These are phyloP conservation scores for Cyberlindnera sargentensis DNA, from an alignment of 805 yeast species.

Conservation along the genomic window DNA sequence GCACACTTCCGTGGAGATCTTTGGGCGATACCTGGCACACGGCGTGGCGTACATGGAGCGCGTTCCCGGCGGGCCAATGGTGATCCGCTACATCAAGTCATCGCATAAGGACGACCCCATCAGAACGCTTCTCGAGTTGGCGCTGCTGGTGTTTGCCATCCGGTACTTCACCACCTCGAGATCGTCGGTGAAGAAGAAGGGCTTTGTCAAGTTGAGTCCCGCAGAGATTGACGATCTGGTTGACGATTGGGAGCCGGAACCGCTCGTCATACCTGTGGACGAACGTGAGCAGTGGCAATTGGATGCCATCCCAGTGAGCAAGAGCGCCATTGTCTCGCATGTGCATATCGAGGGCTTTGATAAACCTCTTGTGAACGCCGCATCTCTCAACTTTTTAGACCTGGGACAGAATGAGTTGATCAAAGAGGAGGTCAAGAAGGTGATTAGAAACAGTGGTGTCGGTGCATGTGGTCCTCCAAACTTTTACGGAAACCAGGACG, in stretches of 20 bases:
- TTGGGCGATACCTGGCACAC: slow-evolving; percentile 3
- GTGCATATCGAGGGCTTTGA: slow-evolving; percentile 20
- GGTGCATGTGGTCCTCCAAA: slow-evolving; percentile 99
- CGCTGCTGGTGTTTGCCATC: slow-evolving; percentile 73
- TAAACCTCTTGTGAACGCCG: slow-evolving; percentile 51
- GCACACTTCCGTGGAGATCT: slow-evolving; percentile 5
- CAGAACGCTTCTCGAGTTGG: slow-evolving; percentile 74
- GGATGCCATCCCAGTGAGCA: slow-evolving; percentile 53
- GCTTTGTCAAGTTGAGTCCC: slow-evolving; percentile 50
- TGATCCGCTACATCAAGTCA: slow-evolving; percentile 67
- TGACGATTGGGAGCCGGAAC: slow-evolving; percentile 90
- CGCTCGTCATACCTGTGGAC: slow-evolving; percentile 52
- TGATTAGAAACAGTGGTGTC: slow-evolving; percentile 73
- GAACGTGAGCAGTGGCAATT: slow-evolving; percentile 55
- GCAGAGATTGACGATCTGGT: slow-evolving; percentile 75
- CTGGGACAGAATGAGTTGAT: slow-evolving; percentile 44
- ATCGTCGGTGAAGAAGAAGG: slow-evolving; percentile 68
- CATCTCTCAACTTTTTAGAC: slow-evolving; percentile 66
- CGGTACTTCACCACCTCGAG: slow-evolving; percentile 73
- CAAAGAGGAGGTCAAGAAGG: slow-evolving; percentile 44
- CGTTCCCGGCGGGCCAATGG: slow-evolving; percentile 50
- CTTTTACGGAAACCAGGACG: slow-evolving; percentile 92
- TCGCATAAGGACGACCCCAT: slow-evolving; percentile 93
- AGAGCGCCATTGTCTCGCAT: slow-evolving; percentile 39
- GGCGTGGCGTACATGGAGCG: slow-evolving; percentile 13